Base-by-base conservation (phyloP, 306 rosid genomes). In the Biancaea sappan region DNA sequence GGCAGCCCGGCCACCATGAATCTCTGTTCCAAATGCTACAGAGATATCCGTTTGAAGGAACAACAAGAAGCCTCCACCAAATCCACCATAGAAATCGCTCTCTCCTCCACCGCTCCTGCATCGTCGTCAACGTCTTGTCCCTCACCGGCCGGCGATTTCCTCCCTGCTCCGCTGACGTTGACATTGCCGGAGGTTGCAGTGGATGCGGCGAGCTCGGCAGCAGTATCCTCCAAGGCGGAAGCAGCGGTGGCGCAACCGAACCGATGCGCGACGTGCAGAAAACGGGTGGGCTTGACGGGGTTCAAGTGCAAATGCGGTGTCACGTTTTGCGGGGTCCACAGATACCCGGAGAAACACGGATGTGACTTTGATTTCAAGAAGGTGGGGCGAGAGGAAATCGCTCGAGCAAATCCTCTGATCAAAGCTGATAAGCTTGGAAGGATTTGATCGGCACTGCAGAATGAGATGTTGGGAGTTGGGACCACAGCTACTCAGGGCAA, bases 341-440 rank as follows among this genome's bases (percentile, higher is more conserved):
- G 98, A 84, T 91, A 91, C 78, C 96, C 96, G 21, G 98, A 94
- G 88, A 88, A 86, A 66, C 98, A 94, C 82, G 91, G 80, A 6
- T 94, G 98, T 24, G 59, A 84, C 58, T 94, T 88, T 21, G 98
- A 94, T 41, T 94, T 94, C 80, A 94, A 86, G 91, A 68, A 79
- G 47, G 78, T 88, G 40, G 98, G 98, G 7, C 73, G 91, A 31
- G 97, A 89, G 63, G 98, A 89, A 85, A 91, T 94, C 35, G 96
- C 97, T 0, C 74, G 87, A 9, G 95, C 96, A 44, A 94, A 94
- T 67, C 98, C 98, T 0, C 7, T 94, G 41, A 87, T 94, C 78
- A 86, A 84, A 71, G 98, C 85, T 1, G 87, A 78, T 72, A 94
- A 94, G 89, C 87, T 94, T 5, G 69, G 79, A 37, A 94, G 71